These are phyloP conservation scores for Baorangia bicolor DNA, from an alignment of 768 basidiomycete species.

Conservation along the genomic window DNA sequence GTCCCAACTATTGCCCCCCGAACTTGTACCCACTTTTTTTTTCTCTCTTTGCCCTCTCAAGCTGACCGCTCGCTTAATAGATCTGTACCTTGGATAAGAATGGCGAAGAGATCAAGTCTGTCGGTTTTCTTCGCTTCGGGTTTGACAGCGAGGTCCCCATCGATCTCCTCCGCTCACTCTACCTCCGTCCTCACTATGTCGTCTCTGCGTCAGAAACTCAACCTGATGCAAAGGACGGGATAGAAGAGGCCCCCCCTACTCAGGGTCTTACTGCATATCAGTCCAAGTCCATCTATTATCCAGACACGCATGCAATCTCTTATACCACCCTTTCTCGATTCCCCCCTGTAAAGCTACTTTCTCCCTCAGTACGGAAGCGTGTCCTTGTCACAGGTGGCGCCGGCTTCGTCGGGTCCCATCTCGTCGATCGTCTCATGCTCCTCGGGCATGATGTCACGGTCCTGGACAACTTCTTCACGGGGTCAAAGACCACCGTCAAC, in stretches of 20 bases:
- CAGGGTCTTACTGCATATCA: conserved; percentile 55
- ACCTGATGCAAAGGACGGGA: conserved; percentile 38
- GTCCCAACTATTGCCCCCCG: conserved; percentile 21
- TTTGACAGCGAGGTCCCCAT: conserved; percentile 85
- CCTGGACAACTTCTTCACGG: conserved; percentile 98
- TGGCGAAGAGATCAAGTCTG: conserved; percentile 70
- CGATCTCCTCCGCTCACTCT: conserved; percentile 81
- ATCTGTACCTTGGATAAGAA: conserved; percentile 69
- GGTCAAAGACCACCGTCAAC: conserved; percentile 93
- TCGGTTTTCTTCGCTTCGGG: conserved; percentile 84
- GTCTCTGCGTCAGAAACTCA: conserved; percentile 40
- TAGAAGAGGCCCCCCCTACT: conserved; percentile 40
- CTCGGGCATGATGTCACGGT: conserved; percentile 98
- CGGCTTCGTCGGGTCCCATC: conserved; percentile 98
- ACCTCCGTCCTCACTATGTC: conserved; percentile 80
- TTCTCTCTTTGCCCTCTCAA: not conserved
- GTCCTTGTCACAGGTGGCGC: conserved; percentile 96
- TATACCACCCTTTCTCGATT: conserved; percentile 92
- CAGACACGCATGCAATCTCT: conserved; percentile 77
- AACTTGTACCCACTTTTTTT: conserved; percentile 12
- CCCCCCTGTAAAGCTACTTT: conserved; percentile 86
- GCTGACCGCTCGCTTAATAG: conserved; percentile 35
- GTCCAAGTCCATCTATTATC: conserved; percentile 85
- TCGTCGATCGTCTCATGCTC: conserved; percentile 96
- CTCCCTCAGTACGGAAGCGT: conserved; percentile 77